Conservation (phyloP, 208 protist genomes). For the Crithidia bombi region DNA sequence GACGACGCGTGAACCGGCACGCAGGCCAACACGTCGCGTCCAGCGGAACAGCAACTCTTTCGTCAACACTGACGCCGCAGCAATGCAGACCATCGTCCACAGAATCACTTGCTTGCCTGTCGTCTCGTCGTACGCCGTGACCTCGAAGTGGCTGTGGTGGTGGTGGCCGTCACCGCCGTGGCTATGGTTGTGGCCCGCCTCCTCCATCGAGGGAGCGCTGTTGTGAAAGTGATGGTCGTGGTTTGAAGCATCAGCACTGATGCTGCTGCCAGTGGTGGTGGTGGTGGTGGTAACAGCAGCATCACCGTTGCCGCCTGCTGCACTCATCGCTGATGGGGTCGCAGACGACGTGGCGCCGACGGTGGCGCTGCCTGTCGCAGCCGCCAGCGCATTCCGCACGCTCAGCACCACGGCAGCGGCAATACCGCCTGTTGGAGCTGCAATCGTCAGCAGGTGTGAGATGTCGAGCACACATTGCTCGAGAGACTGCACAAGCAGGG, state of each 20-base stretch:
- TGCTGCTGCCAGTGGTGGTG: background rate
- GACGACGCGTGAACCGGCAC: constrained; percentile 80
- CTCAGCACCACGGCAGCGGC: constrained; percentile 15
- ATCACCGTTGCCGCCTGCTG: constrained; percentile 4
- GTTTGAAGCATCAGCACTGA: too few relatives aligned
- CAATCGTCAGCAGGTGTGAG: constrained; percentile 12
- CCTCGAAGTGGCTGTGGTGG: constrained; percentile 82
- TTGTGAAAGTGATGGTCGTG: too few relatives aligned
- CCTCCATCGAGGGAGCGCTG: too few relatives aligned
- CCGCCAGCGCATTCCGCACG: constrained; percentile 7
- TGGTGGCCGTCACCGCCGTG: constrained; percentile 44
- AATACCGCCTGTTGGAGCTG: constrained; percentile 15
- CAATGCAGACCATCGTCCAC: constrained; percentile 86
- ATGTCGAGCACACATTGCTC: constrained; percentile 48
- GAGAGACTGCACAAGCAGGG: constrained; percentile 76
- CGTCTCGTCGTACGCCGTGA: constrained; percentile 54
- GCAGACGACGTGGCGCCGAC: background rate
- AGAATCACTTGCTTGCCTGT: constrained; percentile 63
- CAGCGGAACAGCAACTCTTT: constrained; percentile 89
- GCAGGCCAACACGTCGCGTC: constrained; percentile 72
- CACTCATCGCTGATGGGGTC: background rate
- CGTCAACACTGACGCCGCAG: constrained; percentile 63
- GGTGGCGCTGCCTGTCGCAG: constrained; percentile 1
- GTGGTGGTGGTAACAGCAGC: background rate
- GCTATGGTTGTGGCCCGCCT: constrained; percentile 21